Evolutionary conservation across 805 yeast genomes (phyloP).

Genomic region (Ogataea allantospora): DNA sequence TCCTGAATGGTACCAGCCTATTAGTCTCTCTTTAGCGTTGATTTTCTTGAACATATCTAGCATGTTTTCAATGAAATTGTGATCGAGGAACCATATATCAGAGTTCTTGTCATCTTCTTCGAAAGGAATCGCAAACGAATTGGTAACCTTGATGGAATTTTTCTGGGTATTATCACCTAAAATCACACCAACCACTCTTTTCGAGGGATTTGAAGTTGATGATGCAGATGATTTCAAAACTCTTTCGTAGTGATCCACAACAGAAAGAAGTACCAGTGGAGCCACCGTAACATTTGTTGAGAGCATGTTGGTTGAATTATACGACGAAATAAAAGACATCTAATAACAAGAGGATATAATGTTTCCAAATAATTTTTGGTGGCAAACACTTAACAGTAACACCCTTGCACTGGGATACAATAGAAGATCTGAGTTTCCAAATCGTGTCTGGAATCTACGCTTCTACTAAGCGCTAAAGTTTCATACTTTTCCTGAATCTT

Average conservation of each 20-base stretch:
- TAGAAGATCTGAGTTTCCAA: no score
- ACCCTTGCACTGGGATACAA: slow-evolving; percentile 2
- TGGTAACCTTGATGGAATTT: slow-evolving; percentile 64
- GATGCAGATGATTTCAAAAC: slow-evolving; percentile 51
- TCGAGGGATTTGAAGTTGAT: slow-evolving; percentile 26
- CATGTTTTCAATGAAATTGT: slow-evolving; percentile 94
- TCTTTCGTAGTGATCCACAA: slow-evolving; percentile 92
- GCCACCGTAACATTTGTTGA: slow-evolving; percentile 71
- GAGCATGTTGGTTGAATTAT: slow-evolving; percentile 30
- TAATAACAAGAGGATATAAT: neutral
- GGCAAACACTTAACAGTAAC: slow-evolving; percentile 4
- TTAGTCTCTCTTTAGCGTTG: slow-evolving; percentile 91
- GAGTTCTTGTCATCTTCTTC: slow-evolving; percentile 94
- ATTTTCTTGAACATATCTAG: slow-evolving; percentile 96
- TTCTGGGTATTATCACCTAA: slow-evolving; percentile 68
- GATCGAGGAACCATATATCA: slow-evolving; percentile 95
- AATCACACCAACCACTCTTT: slow-evolving; percentile 89
- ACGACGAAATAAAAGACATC: slow-evolving; percentile 15
- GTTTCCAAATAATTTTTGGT: slow-evolving; percentile 3
- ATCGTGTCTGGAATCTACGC: no score
- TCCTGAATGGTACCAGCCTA: slow-evolving; percentile 99
- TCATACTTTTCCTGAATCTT: no score
- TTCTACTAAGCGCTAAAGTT: no score
- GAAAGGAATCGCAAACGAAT: slow-evolving; percentile 95
- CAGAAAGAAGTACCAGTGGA: slow-evolving; percentile 89